Evolutionary conservation across 169 alveolate species (phyloP).

Genomic region (Plasmodium billcollinsi): DNA sequence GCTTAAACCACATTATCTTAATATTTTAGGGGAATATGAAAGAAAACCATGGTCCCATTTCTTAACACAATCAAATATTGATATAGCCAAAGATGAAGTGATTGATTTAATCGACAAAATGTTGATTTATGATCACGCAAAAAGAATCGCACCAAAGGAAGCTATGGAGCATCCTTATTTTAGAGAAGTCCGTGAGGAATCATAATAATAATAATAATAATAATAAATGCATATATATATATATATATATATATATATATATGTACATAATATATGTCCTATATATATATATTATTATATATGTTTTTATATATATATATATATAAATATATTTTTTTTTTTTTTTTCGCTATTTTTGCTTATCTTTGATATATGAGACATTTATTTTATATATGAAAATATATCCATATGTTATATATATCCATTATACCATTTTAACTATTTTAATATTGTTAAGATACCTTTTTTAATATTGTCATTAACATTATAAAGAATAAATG

Average conservation of each 20-base stretch:
- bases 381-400: not conserved
- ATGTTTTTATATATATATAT: not conserved
- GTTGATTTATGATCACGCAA: conserved; percentile 97
- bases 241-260: not conserved
- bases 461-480: conserved; percentile 23
- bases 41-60: conserved; percentile 96
- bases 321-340: not conserved
- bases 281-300: not conserved
- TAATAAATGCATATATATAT: not conserved
- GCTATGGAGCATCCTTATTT: conserved; percentile 99
- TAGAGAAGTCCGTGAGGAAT: conserved; percentile 83
- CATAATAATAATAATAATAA: not conserved
- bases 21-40: conserved; percentile 91
- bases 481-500: conserved; percentile 1
- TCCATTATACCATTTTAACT: conserved; percentile 8
- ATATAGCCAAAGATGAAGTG: conserved; percentile 93
- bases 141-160: conserved; percentile 97
- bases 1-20: conserved; percentile 91
- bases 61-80: conserved; percentile 92
- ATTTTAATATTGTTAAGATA: conserved; percentile 37
- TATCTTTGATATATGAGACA: no score
- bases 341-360: not conserved
- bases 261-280: not conserved
- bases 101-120: conserved; percentile 96
- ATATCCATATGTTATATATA: conserved; percentile 1